phyloP scores from a whole-genome alignment of 257 asterid genomes.

The Solanum chiquidenum region DNA sequence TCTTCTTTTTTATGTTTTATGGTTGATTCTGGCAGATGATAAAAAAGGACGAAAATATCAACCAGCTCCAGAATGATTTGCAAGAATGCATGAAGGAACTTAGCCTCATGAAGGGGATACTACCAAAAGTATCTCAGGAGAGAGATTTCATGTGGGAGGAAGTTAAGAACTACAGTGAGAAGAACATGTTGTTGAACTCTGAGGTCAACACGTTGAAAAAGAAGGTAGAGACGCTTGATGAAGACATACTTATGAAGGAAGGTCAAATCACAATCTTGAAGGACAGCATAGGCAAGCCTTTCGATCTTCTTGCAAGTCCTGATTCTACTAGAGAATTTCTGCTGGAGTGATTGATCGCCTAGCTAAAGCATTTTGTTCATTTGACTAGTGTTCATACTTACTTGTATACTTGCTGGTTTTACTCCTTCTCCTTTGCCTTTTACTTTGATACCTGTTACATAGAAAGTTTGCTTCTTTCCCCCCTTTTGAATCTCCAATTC shows the following conservation, averaged over 20 bases:
- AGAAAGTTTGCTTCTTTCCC: neutral
- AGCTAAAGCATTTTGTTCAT: slow-evolving; percentile 3
- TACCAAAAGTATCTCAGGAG: slow-evolving; percentile 81
- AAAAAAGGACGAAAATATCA: slow-evolving; percentile 65
- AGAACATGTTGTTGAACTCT: slow-evolving; percentile 60
- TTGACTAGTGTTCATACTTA: neutral
- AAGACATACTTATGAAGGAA: slow-evolving; percentile 81
- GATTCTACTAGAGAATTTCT: slow-evolving; percentile 36
- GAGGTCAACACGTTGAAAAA: slow-evolving; percentile 59
- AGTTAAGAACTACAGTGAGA: slow-evolving; percentile 64
- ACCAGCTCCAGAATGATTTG: slow-evolving; percentile 57
- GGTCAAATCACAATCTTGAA: slow-evolving; percentile 90
- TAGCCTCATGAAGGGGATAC: slow-evolving; percentile 52
- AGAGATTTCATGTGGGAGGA: slow-evolving; percentile 90
- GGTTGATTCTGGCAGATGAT: slow-evolving; percentile 38
- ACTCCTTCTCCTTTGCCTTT: neutral
- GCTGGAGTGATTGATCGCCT: slow-evolving; percentile 33
- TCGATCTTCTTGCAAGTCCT: slow-evolving; percentile 74
- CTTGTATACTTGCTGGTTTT: neutral
- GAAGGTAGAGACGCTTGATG: slow-evolving; percentile 84
- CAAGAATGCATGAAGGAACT: slow-evolving; percentile 76
- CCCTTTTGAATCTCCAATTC: neutral
- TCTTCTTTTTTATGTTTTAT: neutral
- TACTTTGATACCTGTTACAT: neutral
- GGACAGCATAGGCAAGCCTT: slow-evolving; percentile 65